Conservation (phyloP, 2,329 filamentous ascomycete species). For the Tolypocladium tundrense region DNA sequence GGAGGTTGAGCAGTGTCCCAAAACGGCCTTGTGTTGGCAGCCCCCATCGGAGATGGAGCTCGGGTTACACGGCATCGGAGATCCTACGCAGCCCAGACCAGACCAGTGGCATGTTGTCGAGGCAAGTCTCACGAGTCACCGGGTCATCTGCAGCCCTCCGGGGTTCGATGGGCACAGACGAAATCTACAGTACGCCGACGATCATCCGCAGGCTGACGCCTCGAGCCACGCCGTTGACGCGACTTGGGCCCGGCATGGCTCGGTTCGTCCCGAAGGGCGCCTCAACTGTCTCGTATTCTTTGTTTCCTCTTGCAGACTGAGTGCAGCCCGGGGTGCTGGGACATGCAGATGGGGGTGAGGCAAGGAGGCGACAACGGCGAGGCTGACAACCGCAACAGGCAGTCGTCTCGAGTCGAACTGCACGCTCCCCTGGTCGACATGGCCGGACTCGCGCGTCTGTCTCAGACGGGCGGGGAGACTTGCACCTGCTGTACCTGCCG, state of each 20-base stretch:
- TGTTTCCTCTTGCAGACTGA: not conserved
- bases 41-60: not conserved
- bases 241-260: not conserved
- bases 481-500: not conserved
- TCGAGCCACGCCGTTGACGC: not conserved
- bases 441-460: not conserved
- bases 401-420: not conserved
- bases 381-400: not conserved
- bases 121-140: not conserved
- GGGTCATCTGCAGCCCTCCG: not conserved
- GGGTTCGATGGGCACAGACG: not conserved
- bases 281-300: not conserved
- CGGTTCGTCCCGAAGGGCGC: not conserved
- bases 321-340: not conserved
- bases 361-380: too few relatives aligned
- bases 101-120: not conserved
- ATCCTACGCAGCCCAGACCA: not conserved
- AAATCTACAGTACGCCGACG: not conserved
- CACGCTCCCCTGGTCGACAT: not conserved
- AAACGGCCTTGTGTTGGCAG: not conserved
- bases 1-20: not conserved
- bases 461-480: not conserved
- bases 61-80: not conserved
- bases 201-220: not conserved
- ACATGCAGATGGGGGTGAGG: not conserved